Evolutionary conservation across 768 basidiomycete genomes (phyloP).

Genomic region (Serpula lacrymans): DNA sequence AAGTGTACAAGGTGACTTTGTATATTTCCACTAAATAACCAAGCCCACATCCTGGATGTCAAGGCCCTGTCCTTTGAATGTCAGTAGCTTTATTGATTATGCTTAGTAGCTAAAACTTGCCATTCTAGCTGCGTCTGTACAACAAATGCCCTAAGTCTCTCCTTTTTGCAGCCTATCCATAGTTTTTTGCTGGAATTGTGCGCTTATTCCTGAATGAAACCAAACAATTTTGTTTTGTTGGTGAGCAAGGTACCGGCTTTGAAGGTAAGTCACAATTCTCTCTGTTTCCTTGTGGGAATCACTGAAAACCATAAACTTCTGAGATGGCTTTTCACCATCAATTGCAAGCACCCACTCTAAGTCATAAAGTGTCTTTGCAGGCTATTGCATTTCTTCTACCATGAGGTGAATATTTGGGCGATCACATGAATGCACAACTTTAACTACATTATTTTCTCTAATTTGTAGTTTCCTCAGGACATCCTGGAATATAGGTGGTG

Average conservation of each 20-base stretch:
- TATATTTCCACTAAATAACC: constrained; percentile 29
- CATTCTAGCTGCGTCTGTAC: constrained; percentile 14
- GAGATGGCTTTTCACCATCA: neutral
- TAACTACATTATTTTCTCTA: constrained; percentile 1
- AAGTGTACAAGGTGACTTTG: constrained; percentile 18
- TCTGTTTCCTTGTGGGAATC: constrained; percentile 15
- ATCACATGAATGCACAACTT: constrained; percentile 23
- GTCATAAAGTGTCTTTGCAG: constrained; percentile 10
- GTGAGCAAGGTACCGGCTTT: neutral
- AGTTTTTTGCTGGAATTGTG: constrained; percentile 4
- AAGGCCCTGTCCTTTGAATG: constrained; percentile 23
- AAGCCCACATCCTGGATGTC: constrained; percentile 29
- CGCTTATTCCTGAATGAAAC: constrained; percentile 17
- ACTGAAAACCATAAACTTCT: constrained; percentile 22
- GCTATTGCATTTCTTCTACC: constrained; percentile 21
- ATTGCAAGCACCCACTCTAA: constrained; percentile 14
- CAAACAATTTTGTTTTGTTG: constrained; percentile 16
- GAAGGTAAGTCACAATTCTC: constrained; percentile 4
- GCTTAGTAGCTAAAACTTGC: constrained; percentile 4
- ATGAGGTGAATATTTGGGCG: constrained; percentile 26
- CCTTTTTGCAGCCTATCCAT: constrained; percentile 4
- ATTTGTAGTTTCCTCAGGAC: constrained; percentile 20
- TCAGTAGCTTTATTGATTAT: constrained; percentile 7
- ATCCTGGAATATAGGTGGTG: constrained; percentile 21
- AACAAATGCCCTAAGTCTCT: constrained; percentile 12